Base-by-base conservation (phyloP, 106 monocot species). In the Iris macrosiphon region DNA sequence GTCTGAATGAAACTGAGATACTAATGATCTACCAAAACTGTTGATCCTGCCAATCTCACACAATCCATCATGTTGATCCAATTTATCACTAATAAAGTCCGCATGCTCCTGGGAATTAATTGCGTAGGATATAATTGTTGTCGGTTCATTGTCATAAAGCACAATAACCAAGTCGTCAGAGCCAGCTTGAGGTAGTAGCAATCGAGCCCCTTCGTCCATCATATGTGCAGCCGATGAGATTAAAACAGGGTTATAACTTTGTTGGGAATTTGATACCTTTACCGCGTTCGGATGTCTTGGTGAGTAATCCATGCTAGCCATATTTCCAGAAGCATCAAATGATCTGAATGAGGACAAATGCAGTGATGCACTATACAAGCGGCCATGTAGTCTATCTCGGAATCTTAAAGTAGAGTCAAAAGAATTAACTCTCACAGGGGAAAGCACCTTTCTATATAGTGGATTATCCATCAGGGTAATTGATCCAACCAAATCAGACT, bases 101-200 rank as follows among this genome's bases (percentile, higher is more conserved):
- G 52, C n/a, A 61, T 93, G 74, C 16, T 87, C 87, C 30, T 74
- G 72, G n/a, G 87, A 83, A 40, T 55, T 54, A 45, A 93, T 64
- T 0, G 75, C 87, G 67, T 87, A 83, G 8, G 77, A 72, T 40
- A 93, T 80, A 33, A 87, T 63, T 52, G 83, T 93, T 17, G 80
- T 72, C 22, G 77, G 87, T 31, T 93, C 93, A 62, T 83, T 72
- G 34, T 93, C 93, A 80, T 93, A 80, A 29, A 93, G 74, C 34
- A 80, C 71, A 50, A 93, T 70, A 29, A 72, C 68, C 15, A 70
- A 15, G 56, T 78, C 63, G 51, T 53, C 64, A 35, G 6, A 11
- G 7, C 70, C 60, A 14, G 47, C 35, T 68, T 59, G 83, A 17
- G 87, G 87, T 22, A 83, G 63, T 12, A 93, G 47, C 31, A 93